Base-by-base conservation (phyloP, 2,329 filamentous ascomycete species). In the Paramyrothecium roridum region DNA sequence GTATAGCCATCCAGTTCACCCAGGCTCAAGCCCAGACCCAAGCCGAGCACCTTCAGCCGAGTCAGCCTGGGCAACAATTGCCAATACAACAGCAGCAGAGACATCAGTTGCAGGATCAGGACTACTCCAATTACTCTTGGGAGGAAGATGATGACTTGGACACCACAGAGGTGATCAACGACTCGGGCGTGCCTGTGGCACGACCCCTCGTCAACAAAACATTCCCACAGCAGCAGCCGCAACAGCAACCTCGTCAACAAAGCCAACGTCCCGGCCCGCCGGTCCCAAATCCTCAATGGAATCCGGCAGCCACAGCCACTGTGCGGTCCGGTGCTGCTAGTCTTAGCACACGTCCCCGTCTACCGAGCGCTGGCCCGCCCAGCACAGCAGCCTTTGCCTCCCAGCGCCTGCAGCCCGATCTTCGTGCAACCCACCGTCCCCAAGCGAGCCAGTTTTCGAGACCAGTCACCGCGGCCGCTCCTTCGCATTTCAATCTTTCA, bases 1-100 rank as follows among this genome's bases (percentile, higher is more conserved):
- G 81, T 63, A 80, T 81, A 64, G 85, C 85, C 43, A 83, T 87
- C 59, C 80, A 81, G 61, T 79, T 79, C 61, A 87, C 85, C 4
- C 83, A 86, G 61, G 61, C 60, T 22, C 65, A 63, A 16, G 60
- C 62, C 3, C 58, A 52, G 3, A 60, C 57, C 16, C 63, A 61
- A 33, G 61, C 64, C 53, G 59, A 65, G 50, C 37, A 13, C 16
- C 13, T 19, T 6, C 37, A 43, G 37, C 37, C 37, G n/a, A 43
- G 37, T 13, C 60, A 65, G 54, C 26, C 49, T 7, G 11, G 13
- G 48, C 53, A 62, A 52, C 53, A 30, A 30, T 30, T 30, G 26
- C 26, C 26, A 30, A 30, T 30, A 30, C 26, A 65, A 52, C 49
- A n/a, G 30, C 49, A 12, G 16, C 30, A 51, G 13, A 22, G 13